phyloP scores from a whole-genome alignment of 2,329 filamentous ascomycete genomes.

The Coniochaeta hoffmannii region DNA sequence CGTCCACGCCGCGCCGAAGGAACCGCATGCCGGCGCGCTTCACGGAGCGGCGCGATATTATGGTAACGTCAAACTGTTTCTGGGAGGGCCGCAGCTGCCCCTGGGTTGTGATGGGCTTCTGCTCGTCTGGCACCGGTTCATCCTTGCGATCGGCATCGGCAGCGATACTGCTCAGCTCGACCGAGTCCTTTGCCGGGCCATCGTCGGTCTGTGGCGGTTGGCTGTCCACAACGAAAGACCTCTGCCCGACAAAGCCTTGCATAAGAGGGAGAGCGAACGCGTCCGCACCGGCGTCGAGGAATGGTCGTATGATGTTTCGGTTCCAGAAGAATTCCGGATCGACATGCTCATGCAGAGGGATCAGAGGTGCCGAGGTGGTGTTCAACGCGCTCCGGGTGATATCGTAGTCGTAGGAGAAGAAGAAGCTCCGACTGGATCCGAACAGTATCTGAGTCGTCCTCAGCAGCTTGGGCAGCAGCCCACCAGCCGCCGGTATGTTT shows the following conservation, averaged over 20 bases:
- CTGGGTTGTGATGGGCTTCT: conserved; percentile 6
- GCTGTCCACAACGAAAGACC: conserved; percentile 66
- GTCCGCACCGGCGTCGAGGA: conserved; percentile 67
- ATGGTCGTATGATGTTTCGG: conserved; percentile 61
- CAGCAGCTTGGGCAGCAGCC: conserved; percentile 74
- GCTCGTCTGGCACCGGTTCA: conserved; percentile 16
- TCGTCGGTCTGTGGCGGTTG: conserved; percentile 48
- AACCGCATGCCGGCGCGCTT: conserved; percentile 86
- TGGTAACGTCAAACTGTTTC: conserved; percentile 66
- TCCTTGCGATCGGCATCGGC: conserved; percentile 8
- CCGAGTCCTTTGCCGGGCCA: conserved; percentile 29
- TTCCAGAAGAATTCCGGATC: conserved; percentile 93
- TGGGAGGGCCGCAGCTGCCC: conserved; percentile 36
- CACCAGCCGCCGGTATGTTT: conserved; percentile 23
- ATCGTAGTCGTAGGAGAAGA: conserved; percentile 91
- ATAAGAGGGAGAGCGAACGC: conserved; percentile 72
- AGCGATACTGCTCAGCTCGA: conserved; percentile 28
- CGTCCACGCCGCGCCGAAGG: conserved; percentile 81
- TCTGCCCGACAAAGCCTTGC: conserved; percentile 90
- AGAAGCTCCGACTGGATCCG: conserved; percentile 76
- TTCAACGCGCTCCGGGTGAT: conserved; percentile 61
- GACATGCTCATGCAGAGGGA: conserved; percentile 63
- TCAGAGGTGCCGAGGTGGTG: conserved; percentile 28
- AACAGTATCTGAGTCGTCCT: conserved; percentile 80
- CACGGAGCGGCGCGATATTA: conserved; percentile 84